Conservation (phyloP, 208 protist species). For the Naegleria gruberi region DNA sequence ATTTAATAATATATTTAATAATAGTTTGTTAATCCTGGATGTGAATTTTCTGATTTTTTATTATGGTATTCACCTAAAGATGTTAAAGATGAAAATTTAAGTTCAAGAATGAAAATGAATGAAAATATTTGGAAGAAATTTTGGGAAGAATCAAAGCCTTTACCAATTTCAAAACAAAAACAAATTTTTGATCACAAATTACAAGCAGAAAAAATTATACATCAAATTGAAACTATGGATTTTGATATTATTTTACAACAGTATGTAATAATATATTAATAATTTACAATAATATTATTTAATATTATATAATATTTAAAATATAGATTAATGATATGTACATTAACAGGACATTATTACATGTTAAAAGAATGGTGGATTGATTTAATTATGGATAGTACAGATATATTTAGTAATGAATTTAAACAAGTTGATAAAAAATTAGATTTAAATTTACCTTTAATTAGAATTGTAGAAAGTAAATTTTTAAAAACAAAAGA, state of each 20-base stretch:
- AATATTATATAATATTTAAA: too few relatives aligned
- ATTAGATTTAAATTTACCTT: background rate
- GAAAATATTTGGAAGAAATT: slow-evolving; percentile 12
- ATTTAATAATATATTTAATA: too few relatives aligned
- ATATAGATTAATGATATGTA: background rate
- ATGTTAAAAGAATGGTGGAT: background rate
- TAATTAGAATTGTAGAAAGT: background rate
- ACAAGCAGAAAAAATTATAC: background rate
- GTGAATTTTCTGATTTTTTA: slow-evolving; percentile 2
- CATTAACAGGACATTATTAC: background rate
- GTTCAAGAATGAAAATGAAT: background rate
- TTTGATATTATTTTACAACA: background rate
- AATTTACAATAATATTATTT: too few relatives aligned
- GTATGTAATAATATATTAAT: too few relatives aligned
- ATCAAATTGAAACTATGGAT: background rate
- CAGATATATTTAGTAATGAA: too few relatives aligned
- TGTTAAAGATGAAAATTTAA: background rate
- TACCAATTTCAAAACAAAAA: background rate
- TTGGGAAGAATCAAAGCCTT: background rate
- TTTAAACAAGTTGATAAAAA: too few relatives aligned
- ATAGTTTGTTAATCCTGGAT: background rate
- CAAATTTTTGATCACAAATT: background rate
- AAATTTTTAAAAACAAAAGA: background rate
- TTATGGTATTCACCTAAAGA: slow-evolving; percentile 12
- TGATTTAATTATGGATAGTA: background rate